Base-by-base conservation (phyloP, 345 rosid genomes). In the Syzygium oleosum region DNA sequence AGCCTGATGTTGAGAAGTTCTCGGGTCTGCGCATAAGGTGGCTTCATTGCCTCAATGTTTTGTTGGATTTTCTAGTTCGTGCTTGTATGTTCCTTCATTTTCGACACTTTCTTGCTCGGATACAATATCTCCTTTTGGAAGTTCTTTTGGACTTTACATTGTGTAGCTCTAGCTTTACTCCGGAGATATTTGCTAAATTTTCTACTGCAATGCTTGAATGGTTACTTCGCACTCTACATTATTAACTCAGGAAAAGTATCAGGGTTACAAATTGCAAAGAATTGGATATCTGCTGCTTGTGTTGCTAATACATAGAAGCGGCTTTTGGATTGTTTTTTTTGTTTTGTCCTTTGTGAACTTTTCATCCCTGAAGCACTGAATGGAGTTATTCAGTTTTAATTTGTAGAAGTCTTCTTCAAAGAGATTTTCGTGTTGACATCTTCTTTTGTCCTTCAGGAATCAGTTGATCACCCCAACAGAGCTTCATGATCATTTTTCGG, bases 1-100 rank as follows among this genome's bases (percentile, higher is more conserved):
- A 90, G 61, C 90, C 86, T 84, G 92, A 88, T 58, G 90, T 96
- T 80, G 99, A 96, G 88, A 98, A 95, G 89, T 95, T 94, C 91
- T 96, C 98, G 5, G 99, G 99, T 43, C 91, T 98, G 89, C 93
- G 97, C 21, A 91, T 98, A 88, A 95, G 99, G 99, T 96, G 86
- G 84, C n/a, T 85, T 88, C 34, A 51, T 43, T 9, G 73, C 51
- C 87, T 52, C 38, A 19, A 11, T 46, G 85, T 55, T 52, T 52
- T 21, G 31, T 78, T 58, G n/a, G 59, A 23, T 54, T 79, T 53
- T 38, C 29, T 52, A 34, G 59, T 52, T 52, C 55, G 53, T 41
- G 51, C 83, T 80, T 27, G 0, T 29, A 54, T 61, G 38, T 49
- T 61, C 63, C 80, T 58, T 23, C n/a, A 2, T 85, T 51, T 61